Evolutionary conservation across 2,329 filamentous ascomycete genomes (phyloP), one percentile per base, ranked within the genome.

Genomic region (Aspergillus aculeatinus): DNA sequence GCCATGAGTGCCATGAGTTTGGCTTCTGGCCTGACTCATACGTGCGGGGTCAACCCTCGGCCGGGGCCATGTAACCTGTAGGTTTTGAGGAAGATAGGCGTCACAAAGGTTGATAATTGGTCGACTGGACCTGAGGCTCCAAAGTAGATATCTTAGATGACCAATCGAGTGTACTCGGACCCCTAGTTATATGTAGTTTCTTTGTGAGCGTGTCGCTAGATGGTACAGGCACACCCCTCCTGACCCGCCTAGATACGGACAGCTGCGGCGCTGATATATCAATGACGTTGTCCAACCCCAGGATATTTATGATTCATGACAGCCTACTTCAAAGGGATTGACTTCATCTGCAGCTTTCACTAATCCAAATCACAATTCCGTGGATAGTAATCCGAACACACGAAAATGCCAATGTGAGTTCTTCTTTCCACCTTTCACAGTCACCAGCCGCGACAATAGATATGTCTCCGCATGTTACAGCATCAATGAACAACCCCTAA

Each of bases 241-340:
- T 35, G 14, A 29, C 55, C 55, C 48, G 29, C 23, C 47, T 51
- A 48, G 47, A 51, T 42, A 47, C 48, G 59, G 29, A 48, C n/a
- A 14, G 29, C 23, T 14, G 25, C 31, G 21, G 19, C 42, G 33
- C 57, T 27, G 14, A 52, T 60, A 42, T 52, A 44, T 42, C 21
- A 51, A 58, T 61, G 59, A 61, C 59, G 59, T 58, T 56, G n/a
- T 52, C 35, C 35, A 14, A 47, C 23, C 25, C 31, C 33, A 44
- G 55, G 55, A 25, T 48, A 55, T 55, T 48, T n/a, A 48, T 21
- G 9, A 16, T 10, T 12, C 12, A 35, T 2, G 12, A 16, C 33
- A 16, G 33, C 33, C 33, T 44, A 19, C 39, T 44, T 44, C 39
- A 2, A 44, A 19, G 16, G 16, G 16, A 44, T 9, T 44, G 12